Conservation (phyloP, 2,329 filamentous ascomycete genomes). For the Fusarium sp. region DNA sequence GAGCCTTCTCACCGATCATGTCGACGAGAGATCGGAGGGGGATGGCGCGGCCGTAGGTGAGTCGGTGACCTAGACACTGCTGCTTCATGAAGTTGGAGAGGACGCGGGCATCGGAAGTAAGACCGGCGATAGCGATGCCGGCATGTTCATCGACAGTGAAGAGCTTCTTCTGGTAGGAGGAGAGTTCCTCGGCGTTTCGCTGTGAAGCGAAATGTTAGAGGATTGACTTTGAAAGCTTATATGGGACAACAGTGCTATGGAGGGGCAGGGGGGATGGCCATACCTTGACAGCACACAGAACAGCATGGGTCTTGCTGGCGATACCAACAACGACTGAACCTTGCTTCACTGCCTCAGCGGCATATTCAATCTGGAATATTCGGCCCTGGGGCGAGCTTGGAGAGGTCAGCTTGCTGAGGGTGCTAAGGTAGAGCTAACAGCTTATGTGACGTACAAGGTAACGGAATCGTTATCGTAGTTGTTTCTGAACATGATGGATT, state of each 20-base stretch:
- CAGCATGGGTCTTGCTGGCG: conserved; percentile 97
- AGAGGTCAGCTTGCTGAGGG: conserved; percentile 45
- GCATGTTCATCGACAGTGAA: conserved; percentile 97
- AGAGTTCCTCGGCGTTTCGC: conserved; percentile 99
- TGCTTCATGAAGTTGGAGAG: conserved; percentile 99
- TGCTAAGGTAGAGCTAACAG: conserved; percentile 38
- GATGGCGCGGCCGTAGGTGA: conserved; percentile 95
- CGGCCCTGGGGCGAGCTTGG: conserved; percentile 95
- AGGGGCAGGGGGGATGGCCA: conserved; percentile 36
- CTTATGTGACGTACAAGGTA: conserved; percentile 82
- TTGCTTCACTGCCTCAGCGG: conserved; percentile 98
- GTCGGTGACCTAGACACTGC: conserved; percentile 93
- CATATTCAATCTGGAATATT: conserved; percentile 99
- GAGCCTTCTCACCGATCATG: conserved; percentile 95
- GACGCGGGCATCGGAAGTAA: conserved; percentile 97
- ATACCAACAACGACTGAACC: conserved; percentile 97
- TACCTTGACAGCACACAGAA: conserved; percentile 97
- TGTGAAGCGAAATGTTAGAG: conserved; percentile 55
- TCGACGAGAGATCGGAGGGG: conserved; percentile 89
- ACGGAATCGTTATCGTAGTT: conserved; percentile 99
- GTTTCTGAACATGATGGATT: conserved; percentile 89
- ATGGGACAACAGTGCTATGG: conserved; percentile 17
- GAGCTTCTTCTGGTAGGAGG: conserved; percentile 99
- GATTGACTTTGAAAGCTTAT: conserved; percentile 7
- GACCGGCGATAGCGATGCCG: conserved; percentile 93